phyloP scores from a whole-genome alignment of 805 yeast species.

The Pichia occidentalis region DNA sequence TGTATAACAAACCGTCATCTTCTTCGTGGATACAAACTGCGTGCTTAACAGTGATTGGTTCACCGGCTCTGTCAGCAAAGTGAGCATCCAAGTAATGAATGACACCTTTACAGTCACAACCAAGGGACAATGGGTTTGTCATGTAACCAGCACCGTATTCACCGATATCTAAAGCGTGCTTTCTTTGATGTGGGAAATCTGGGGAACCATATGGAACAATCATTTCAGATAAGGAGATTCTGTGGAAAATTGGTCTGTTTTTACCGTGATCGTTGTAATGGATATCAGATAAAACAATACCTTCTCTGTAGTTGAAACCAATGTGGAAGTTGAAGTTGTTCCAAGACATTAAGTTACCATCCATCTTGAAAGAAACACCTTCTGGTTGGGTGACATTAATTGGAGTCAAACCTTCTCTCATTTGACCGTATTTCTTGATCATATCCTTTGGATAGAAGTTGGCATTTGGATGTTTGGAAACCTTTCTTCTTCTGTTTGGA shows the following conservation, averaged over 20 bases:
- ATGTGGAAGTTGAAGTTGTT: conserved; percentile 70
- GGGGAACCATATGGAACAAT: conserved; percentile 82
- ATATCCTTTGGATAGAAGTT: conserved; percentile 64
- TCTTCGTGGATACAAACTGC: conserved; percentile 84
- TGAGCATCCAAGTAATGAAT: conserved; percentile 80
- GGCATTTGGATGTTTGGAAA: conserved; percentile 61
- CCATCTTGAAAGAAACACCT: conserved; percentile 71
- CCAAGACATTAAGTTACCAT: conserved; percentile 68
- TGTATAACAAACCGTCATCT: conserved; percentile 72
- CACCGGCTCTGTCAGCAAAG: conserved; percentile 61
- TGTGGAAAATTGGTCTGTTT: conserved; percentile 67
- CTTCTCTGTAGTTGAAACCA: conserved; percentile 83
- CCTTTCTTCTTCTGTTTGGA: conserved; percentile 67
- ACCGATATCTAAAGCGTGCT: conserved; percentile 82
- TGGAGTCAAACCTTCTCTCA: conserved; percentile 59
- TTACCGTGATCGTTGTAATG: conserved; percentile 70
- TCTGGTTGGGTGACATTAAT: conserved; percentile 72
- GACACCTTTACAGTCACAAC: conserved; percentile 83
- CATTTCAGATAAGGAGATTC: conserved; percentile 75
- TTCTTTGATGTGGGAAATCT: conserved; percentile 74
- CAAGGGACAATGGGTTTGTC: conserved; percentile 72
- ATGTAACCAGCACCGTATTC: conserved; percentile 85
- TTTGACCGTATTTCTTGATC: conserved; percentile 55
- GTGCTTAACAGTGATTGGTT: conserved; percentile 62
- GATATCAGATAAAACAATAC: conserved; percentile 70